Percentiles rank a stretch among this genome's conserved stretches.
phyloP scores from a whole-genome alignment of 345 rosid genomes.

The Syzygium aromaticum region DNA sequence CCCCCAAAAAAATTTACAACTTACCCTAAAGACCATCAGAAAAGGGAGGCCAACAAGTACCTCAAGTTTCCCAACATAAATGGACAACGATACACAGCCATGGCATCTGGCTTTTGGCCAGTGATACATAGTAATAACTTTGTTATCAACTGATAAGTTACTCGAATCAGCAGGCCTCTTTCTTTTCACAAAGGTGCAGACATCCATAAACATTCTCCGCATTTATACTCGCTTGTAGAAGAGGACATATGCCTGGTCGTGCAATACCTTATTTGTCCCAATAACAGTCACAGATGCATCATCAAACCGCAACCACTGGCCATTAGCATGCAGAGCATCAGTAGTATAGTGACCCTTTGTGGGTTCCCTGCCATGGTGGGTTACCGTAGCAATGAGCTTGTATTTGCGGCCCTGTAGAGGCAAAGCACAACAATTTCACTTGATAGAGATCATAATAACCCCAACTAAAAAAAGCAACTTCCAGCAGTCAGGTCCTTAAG shows the following conservation, averaged over 20 bases:
- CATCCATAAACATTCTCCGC: background rate
- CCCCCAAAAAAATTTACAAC: background rate
- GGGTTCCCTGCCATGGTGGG: constrained; percentile 92
- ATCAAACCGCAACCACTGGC: constrained; percentile 82
- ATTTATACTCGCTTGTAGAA: constrained; percentile 73
- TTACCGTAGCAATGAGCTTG: constrained; percentile 84
- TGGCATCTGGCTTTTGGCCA: background rate
- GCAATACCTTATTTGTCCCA: constrained; percentile 60
- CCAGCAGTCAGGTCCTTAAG: background rate
- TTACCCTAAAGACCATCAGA: background rate
- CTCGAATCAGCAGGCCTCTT: background rate
- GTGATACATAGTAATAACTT: background rate
- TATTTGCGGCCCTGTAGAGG: constrained; percentile 60
- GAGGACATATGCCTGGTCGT: constrained; percentile 90
- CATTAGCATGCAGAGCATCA: constrained; percentile 54
- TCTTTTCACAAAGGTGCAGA: background rate
- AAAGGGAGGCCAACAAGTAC: background rate
- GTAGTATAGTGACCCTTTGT: constrained; percentile 94
- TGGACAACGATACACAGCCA: background rate
- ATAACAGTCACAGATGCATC: constrained; percentile 73
- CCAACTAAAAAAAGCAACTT: background rate
- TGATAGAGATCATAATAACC: background rate
- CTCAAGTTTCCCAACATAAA: background rate
- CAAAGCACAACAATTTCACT: background rate
- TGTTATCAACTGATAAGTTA: background rate